Conservation (phyloP, 176 grass and related monocot genomes). For the Poa annua region DNA sequence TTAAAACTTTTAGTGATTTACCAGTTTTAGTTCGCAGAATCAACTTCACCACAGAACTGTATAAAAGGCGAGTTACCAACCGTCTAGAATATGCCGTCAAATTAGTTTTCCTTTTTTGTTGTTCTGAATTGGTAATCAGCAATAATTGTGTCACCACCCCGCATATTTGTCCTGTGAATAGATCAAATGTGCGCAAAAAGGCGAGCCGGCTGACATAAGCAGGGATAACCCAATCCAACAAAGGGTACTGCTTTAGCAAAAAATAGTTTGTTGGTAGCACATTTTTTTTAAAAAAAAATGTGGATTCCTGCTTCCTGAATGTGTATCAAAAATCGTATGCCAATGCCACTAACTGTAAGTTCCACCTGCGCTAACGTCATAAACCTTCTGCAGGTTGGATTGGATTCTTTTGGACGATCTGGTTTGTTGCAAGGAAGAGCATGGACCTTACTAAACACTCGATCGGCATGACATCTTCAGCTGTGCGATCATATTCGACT, state of each 20-base stretch:
- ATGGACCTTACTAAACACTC: conserved; percentile 72
- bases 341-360: not conserved
- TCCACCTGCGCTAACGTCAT: not conserved
- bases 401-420: conserved; percentile 81
- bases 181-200: not conserved
- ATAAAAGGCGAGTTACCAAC: not conserved
- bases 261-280: not conserved
- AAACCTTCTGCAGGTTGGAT: conserved; percentile 68
- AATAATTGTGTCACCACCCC: not conserved
- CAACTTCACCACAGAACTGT: not conserved
- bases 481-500: conserved; percentile 61
- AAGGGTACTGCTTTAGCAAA: conserved; percentile 3
- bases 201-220: not conserved
- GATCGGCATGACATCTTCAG: conserved; percentile 57
- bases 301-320: conserved; percentile 8
- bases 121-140: not conserved
- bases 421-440: conserved; percentile 70
- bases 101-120: not conserved
- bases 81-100: conserved; percentile 15
- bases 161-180: conserved; percentile 26
- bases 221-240: conserved; percentile 24
- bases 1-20: not conserved
- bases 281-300: not conserved
- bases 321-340: not conserved
- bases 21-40: not conserved